phyloP scores from a whole-genome alignment of 2,329 filamentous ascomycete species.

The Aspergillus pseudonomiae region DNA sequence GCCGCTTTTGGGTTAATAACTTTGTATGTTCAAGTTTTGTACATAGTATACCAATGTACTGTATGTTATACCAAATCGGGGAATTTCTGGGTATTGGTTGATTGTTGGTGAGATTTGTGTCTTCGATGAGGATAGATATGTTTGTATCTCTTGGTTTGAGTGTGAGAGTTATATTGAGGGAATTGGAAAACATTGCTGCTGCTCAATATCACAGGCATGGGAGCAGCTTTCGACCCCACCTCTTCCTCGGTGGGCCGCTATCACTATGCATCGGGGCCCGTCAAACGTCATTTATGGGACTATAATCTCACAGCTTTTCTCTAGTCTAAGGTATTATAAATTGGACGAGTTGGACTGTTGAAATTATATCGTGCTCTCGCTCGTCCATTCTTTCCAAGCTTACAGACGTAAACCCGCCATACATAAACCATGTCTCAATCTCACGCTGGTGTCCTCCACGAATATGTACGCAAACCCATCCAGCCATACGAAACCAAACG shows the following conservation, averaged over 20 bases:
- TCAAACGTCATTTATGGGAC: not conserved
- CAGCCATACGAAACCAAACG: not conserved
- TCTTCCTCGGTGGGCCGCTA: not conserved
- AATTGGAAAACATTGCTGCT: not conserved
- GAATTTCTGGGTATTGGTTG: not conserved
- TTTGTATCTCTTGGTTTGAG: not conserved
- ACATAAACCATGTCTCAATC: conserved; percentile 21
- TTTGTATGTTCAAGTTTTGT: not conserved
- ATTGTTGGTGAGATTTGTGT: not conserved
- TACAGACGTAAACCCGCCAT: not conserved
- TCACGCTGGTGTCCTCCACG: conserved; percentile 37
- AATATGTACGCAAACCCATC: conserved; percentile 35
- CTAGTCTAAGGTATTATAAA: not conserved
- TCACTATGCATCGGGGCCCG: not conserved
- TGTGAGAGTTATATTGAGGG: not conserved
- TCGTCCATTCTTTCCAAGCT: not conserved
- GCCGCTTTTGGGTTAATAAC: not conserved
- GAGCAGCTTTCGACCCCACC: not conserved
- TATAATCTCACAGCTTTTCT: not conserved
- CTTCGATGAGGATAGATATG: not conserved
- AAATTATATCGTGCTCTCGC: not conserved
- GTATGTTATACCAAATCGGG: too few species aligned
- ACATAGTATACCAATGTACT: too few species aligned
- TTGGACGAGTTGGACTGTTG: not conserved
- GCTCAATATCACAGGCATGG: not conserved